A percentile compares a stretch with the other conserved stretches of the same genome.
Conservation (phyloP, 2,329 filamentous ascomycete species). For the Scytalidium sp. region DNA sequence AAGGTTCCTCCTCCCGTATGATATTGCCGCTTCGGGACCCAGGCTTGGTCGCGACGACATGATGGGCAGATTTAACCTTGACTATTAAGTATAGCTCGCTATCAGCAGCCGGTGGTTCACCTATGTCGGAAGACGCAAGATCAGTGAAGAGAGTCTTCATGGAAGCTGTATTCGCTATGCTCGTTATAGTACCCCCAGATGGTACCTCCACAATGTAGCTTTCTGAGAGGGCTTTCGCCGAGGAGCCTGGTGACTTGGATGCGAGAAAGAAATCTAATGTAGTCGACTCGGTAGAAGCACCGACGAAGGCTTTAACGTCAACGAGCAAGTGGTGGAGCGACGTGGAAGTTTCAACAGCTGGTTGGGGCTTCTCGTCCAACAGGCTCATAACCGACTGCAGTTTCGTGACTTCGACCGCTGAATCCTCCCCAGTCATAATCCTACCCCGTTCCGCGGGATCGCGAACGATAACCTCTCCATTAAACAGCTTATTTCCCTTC, state of each 20-base stretch:
- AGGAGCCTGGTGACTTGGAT: slow-evolving; percentile 62
- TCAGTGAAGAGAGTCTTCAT: slow-evolving; percentile 88
- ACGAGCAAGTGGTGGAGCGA: slow-evolving; percentile 79
- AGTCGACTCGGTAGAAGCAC: slow-evolving; percentile 71
- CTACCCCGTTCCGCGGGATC: slow-evolving; percentile 81
- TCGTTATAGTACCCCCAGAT: slow-evolving; percentile 67
- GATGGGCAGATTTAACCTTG: slow-evolving; percentile 51
- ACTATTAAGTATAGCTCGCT: slow-evolving; percentile 80
- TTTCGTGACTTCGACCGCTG: slow-evolving; percentile 84
- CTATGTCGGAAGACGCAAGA: slow-evolving; percentile 55
- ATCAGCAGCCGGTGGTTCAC: slow-evolving; percentile 58
- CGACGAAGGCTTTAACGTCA: slow-evolving; percentile 79
- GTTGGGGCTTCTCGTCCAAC: slow-evolving; percentile 75
- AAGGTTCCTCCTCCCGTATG: slow-evolving; percentile 20
- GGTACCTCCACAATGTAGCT: slow-evolving; percentile 77
- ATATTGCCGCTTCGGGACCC: slow-evolving; percentile 17
- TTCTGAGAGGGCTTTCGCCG: slow-evolving; percentile 72
- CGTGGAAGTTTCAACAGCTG: slow-evolving; percentile 63
- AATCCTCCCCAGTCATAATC: slow-evolving; percentile 88
- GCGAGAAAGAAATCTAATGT: slow-evolving; percentile 77
- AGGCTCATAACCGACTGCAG: slow-evolving; percentile 96
- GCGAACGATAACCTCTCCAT: slow-evolving; percentile 90
- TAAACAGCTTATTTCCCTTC: slow-evolving; percentile 88
- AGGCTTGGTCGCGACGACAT: slow-evolving; percentile 22
- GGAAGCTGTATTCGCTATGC: slow-evolving; percentile 61